These are phyloP conservation scores for Typha latifolia DNA, from an alignment of 176 grass and related monocot species.

Conservation along the genomic window DNA sequence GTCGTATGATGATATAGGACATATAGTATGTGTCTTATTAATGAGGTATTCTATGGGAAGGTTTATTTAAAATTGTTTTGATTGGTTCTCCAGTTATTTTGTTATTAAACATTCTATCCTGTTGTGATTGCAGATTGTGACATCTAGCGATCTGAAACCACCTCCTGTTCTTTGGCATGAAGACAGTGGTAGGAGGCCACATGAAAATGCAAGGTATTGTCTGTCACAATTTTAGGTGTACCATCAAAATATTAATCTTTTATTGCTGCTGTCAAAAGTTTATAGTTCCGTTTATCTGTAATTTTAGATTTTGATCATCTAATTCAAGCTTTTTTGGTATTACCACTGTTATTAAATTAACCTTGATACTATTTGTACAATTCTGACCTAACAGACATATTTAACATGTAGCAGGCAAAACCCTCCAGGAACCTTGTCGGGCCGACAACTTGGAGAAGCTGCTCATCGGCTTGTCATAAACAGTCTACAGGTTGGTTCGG, in stretches of 20 bases:
- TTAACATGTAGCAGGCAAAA: conserved; percentile 50
- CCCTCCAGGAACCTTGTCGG: conserved; percentile 58
- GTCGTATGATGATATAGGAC: no score
- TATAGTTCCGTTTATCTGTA: neutral
- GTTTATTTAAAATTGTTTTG: neutral
- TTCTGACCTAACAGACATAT: conserved; percentile 5
- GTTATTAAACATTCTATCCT: neutral
- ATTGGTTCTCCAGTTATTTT: neutral
- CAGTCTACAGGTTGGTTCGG: conserved; percentile 45
- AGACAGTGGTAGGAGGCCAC: conserved; percentile 65
- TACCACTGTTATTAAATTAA: neutral
- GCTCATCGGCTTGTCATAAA: conserved; percentile 73
- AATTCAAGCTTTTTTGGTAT: neutral
- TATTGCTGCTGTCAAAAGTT: neutral
- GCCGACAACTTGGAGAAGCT: conserved; percentile 67
- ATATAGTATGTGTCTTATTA: no score
- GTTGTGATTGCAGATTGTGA: conserved; percentile 44
- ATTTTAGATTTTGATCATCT: neutral
- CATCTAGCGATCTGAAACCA: conserved; percentile 77
- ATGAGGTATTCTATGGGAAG: no score
- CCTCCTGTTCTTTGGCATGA: conserved; percentile 94
- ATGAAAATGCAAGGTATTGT: conserved; percentile 46
- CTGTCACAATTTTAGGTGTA: conserved; percentile 3
- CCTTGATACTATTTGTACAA: conserved; percentile 1
- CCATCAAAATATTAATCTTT: neutral